A percentile compares a stretch with the other conserved stretches of the same genome.
These are phyloP conservation scores for Quercus lobata DNA, from an alignment of 331 rosid genomes.

Conservation along the genomic window DNA sequence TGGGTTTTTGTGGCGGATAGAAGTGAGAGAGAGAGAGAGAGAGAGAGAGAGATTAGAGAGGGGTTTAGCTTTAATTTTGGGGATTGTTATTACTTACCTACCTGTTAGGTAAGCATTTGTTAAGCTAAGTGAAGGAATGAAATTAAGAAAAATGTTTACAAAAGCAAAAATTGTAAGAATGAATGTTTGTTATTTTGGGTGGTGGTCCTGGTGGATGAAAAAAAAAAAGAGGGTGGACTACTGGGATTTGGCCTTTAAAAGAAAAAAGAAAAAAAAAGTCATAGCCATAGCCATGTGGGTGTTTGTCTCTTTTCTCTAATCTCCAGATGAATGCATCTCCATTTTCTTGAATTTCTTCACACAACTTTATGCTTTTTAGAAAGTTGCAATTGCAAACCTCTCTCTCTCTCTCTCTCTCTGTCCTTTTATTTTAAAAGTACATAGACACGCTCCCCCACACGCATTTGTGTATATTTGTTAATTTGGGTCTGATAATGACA, in stretches of 20 bases:
- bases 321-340: conserved; percentile 37
- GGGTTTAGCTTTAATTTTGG: conserved; percentile 11
- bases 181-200: conserved; percentile 34
- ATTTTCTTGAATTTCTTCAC: conserved; percentile 23
- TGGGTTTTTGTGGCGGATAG: conserved; percentile 31
- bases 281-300: conserved; percentile 44
- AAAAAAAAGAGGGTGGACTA: neutral
- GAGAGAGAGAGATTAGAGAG: neutral
- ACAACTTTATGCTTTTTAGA: conserved; percentile 48
- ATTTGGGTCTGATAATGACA: conserved; percentile 32
- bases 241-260: conserved; percentile 4
- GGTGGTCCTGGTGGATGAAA: conserved; percentile 21
- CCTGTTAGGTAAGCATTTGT: conserved; percentile 36
- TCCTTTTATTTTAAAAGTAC: neutral
- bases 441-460: conserved; percentile 7
- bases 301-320: conserved; percentile 34
- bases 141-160: conserved; percentile 24
- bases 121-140: conserved; percentile 35
- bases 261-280: no score
- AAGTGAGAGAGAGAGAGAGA: conserved; percentile 23
- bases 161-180: conserved; percentile 41
- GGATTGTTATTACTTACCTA: conserved; percentile 19
- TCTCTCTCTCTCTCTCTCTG: conserved; percentile 1
- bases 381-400: conserved; percentile 28
- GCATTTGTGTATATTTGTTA: conserved; percentile 23